Evolutionary conservation across 495 filamentous ascomycete species (phyloP), one percentile per base, ranked within the genome.

Genomic region (Copromyces sp.): DNA sequence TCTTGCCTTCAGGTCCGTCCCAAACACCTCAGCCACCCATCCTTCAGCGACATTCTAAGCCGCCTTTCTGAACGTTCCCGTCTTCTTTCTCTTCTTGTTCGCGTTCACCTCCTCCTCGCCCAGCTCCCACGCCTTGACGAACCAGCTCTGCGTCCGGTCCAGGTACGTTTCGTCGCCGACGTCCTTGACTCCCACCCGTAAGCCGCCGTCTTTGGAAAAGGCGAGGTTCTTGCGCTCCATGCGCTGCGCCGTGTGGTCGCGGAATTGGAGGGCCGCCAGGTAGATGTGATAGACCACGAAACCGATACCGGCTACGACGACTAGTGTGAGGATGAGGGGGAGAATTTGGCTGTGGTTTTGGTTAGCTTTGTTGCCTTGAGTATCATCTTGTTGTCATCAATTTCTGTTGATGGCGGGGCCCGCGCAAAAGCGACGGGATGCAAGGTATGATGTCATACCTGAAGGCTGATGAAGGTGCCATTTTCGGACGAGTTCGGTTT

Each of bases 211-310:
- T 80, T 91, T 94, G 39, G 92, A 90, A 79, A 96, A 90, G 39
- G 88, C 83, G 38, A 97, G 85, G 78, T 97, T 89, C 83, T 92
- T 92, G 80, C 89, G 87, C 83, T 93, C 91, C 89, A 98, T 92
- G 78, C 91, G 90, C 77, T 89, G 83, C 44, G 83, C 86, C 38
- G 93, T 91, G 71, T 88, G 86, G 69, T 88, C 83, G 72, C 89
- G 86, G 73, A 97, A 89, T 77, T 93, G 87, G 74, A 86, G 85
- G 29, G 87, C 81, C 78, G 91, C 90, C 69, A 88, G 83, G 84
- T 94, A 97, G 73, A 91, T 85, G 75, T 92, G 88, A 78, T 91
- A 95, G 69, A 87, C 87, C 74, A 97, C 82, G 74, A 86, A 91
- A 75, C 83, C 91, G 74, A 88, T 78, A 70, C 86, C 81, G 73